Conservation (phyloP, 164 flowering plant genomes). For the Amborella trichopoda region DNA sequence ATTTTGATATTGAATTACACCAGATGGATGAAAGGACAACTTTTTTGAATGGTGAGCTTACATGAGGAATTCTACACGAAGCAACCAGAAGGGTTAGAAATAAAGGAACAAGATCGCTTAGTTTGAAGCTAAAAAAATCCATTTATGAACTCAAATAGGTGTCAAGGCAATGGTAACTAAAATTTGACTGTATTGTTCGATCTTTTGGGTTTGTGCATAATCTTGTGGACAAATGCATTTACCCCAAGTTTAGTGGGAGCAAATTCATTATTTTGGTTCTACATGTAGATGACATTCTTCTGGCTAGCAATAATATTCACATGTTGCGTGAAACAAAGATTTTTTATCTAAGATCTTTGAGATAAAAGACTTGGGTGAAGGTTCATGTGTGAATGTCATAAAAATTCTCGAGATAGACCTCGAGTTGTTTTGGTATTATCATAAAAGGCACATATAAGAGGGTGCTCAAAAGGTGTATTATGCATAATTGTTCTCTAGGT, state of each 20-base stretch:
- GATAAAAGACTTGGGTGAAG: background rate
- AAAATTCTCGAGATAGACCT: background rate
- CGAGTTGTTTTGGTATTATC: background rate
- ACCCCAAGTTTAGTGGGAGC: background rate
- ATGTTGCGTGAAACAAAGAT: background rate
- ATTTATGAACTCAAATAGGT: background rate
- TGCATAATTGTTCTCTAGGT: too few relatives aligned
- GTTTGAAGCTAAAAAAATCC: background rate
- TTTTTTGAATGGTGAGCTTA: background rate
- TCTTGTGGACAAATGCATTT: background rate
- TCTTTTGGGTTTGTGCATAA: too few relatives aligned
- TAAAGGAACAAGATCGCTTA: background rate
- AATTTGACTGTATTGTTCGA: background rate
- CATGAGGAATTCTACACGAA: background rate
- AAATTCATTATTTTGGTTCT: background rate
- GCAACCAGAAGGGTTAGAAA: background rate
- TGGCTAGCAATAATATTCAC: background rate
- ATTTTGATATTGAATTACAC: background rate
- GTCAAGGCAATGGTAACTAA: background rate
- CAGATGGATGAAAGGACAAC: background rate
- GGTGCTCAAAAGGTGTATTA: background rate
- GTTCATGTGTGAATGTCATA: background rate
- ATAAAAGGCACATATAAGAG: background rate
- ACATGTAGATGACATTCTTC: background rate
- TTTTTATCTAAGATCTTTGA: background rate